Base-by-base conservation (phyloP, 179 eudicot genomes). In the Pouteria campechiana region DNA sequence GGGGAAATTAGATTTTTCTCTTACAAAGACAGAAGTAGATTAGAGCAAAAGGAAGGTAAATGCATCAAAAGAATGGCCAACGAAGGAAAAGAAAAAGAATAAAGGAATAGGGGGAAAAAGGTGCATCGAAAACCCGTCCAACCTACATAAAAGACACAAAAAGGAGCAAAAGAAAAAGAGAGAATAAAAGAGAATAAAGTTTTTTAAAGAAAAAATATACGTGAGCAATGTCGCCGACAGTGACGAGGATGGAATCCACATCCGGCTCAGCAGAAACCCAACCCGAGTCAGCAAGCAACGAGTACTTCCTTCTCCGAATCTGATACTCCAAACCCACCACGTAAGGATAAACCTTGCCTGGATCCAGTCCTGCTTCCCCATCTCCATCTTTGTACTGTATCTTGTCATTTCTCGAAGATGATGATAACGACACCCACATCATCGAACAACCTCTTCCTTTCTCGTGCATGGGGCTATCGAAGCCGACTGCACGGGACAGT, bases 221-320 rank as follows among this genome's bases (percentile, higher is more conserved):
- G 79, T 81, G 92, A 48, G 90, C 81, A 43, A 87, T 79, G 64
- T 87, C 96, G 17, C 96, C 96, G 8, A 87, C 60, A 1, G 86
- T 79, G 32, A 87, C 86, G 42, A 87, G 55, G 0, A 87, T 46
- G 0, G 96, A 87, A 24, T 70, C 90, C 41, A 68, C 60, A 58
- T 61, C 55, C 17, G 81, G 81, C 55, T 57, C 63, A 17, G 70
- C 79, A 14, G 47, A 24, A 17, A 79, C 75, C 76, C 66, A 59
- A 61, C 81, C 89, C 57, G 80, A 57, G 48, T 79, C 94, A 63
- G 78, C 25, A 46, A 56, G 15, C 72, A 76, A 20, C 1, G 63
- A 61, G 60, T 57, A 62, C 13, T 64, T 68, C 54, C 39, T 68
- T 9, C 56, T 17, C 54, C 63, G 57, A 4, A 58, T 58, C 55